phyloP scores from a whole-genome alignment of 495 filamentous ascomycete genomes.

The Aspergillus coremiiformis region DNA sequence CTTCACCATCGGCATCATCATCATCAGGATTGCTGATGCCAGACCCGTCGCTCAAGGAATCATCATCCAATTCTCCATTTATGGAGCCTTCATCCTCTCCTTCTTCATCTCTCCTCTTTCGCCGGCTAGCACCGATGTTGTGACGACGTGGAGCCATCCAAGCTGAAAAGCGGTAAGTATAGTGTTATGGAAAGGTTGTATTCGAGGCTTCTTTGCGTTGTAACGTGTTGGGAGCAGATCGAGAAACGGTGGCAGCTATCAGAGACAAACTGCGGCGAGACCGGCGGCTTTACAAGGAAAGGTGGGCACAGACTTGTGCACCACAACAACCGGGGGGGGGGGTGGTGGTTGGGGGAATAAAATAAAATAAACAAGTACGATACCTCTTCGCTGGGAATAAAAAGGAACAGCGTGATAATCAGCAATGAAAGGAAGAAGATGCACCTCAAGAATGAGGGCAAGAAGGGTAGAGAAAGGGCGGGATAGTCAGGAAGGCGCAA shows the following conservation, averaged over 20 bases:
- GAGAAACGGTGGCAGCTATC: slow-evolving; percentile 15
- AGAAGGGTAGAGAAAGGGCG: slow-evolving; percentile 1
- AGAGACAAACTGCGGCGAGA: slow-evolving; percentile 14
- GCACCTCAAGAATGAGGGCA: slow-evolving; percentile 14
- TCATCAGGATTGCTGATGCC: slow-evolving; percentile 67
- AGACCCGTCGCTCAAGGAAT: slow-evolving; percentile 77
- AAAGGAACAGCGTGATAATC: background rate
- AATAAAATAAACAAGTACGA: background rate
- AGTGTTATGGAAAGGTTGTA: background rate
- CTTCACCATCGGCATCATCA: slow-evolving; percentile 62
- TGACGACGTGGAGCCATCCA: slow-evolving; percentile 59
- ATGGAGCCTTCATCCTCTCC: slow-evolving; percentile 62
- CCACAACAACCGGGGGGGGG: slow-evolving; percentile 6
- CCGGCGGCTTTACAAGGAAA: slow-evolving; percentile 12
- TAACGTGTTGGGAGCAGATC: background rate
- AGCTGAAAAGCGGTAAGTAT: background rate
- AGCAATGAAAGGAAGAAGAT: slow-evolving; percentile 1
- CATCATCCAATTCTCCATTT: slow-evolving; percentile 63
- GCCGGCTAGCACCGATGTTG: slow-evolving; percentile 67
- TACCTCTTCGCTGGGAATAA: background rate
- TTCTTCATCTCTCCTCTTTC: slow-evolving; percentile 70
- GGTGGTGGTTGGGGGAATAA: too few species aligned
- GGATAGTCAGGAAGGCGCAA: slow-evolving; percentile 6
- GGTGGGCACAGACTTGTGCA: slow-evolving; percentile 9
- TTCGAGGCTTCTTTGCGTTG: background rate